Base-by-base conservation (phyloP, 1,139 yeast genomes). In the Pichia sp. region DNA sequence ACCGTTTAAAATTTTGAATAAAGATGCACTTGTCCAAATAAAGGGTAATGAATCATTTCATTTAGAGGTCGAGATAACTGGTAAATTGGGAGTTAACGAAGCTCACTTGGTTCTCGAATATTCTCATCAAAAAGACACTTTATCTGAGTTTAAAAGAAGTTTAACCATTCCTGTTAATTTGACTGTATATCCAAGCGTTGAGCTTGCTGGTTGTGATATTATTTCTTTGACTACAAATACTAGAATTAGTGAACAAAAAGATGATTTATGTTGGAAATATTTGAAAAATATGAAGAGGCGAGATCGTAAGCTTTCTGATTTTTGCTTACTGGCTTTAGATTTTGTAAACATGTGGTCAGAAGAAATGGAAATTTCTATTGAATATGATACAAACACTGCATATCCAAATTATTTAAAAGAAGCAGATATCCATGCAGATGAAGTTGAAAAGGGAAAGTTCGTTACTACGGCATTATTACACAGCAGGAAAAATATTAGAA, bases 151-250 rank as follows among this genome's bases (percentile, higher is more conserved):
- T 60, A 67, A 75, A 6, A 73, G 92, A 53, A 71, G 70, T 31
- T 65, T 86, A 23, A 70, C 72, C 4, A 71, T 87, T 4, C 92
- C 95, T 0, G 64, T 87, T 27, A 74, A 73, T 45, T 71, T 85
- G 3, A 76, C 92, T 0, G 86, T 87, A 2, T 72, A 78, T 51
- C 77, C 89, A 2, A 78, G 89, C 35, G 71, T 86, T 38, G 95
- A 85, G 51, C 63, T 87, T 6, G 80, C 83, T 2, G 83, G 87
- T 4, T 83, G 84, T 60, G 94, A 86, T 56, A 65, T 87, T 10
- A 63, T 84, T 11, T 85, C 90, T 0, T 59, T 76, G 26, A 59
- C 61, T 30, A 55, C 57, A 30, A 51, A 55, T 28, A 52, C 56
- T 12, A 59, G 57, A 41, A 49, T 60, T 4, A 58, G 62, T 16